phyloP scores from a whole-genome alignment of 1,139 yeast genomes.

The Protomyces lactucae-debilis region DNA sequence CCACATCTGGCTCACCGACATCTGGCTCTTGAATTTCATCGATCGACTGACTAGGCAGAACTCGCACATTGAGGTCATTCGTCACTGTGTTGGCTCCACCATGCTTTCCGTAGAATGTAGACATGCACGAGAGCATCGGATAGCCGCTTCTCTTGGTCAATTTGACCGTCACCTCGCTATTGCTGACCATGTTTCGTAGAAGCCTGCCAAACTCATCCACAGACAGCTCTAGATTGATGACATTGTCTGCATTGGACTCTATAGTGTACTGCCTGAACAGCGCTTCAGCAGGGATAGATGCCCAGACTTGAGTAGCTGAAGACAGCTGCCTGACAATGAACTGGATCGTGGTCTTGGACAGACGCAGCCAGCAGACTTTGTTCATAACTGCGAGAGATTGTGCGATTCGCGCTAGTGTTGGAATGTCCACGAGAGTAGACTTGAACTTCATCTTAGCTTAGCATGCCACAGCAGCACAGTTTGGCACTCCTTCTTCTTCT shows the following conservation, averaged over 20 bases:
- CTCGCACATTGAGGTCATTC: conserved; percentile 29
- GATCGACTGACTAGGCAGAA: conserved; percentile 25
- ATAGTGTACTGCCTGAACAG: conserved; percentile 23
- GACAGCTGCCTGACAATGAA: conserved; percentile 28
- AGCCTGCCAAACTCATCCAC: conserved; percentile 26
- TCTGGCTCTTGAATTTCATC: conserved; percentile 35
- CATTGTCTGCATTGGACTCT: conserved; percentile 29
- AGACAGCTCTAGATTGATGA: conserved; percentile 29
- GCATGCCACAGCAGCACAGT: too few species aligned
- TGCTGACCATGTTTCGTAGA: conserved; percentile 20
- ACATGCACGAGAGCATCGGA: conserved; percentile 29
- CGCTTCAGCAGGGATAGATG: conserved; percentile 17
- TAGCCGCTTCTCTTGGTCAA: conserved; percentile 28
- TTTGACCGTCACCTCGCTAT: conserved; percentile 27
- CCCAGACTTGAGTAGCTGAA: conserved; percentile 29
- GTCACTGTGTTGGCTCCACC: conserved; percentile 29
- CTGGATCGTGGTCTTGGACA: conserved; percentile 27
- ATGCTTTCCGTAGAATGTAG: conserved; percentile 23
- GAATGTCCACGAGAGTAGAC: conserved; percentile 24
- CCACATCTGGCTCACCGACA: conserved; percentile 35
- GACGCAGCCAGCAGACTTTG: conserved; percentile 26
- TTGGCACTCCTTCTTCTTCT: neutral
- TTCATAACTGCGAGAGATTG: conserved; percentile 36
- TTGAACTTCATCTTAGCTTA: conserved; percentile 26
- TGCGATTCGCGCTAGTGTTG: conserved; percentile 7